Conservation (phyloP, 169 alveolate species). For the Miamiensis avidus region DNA sequence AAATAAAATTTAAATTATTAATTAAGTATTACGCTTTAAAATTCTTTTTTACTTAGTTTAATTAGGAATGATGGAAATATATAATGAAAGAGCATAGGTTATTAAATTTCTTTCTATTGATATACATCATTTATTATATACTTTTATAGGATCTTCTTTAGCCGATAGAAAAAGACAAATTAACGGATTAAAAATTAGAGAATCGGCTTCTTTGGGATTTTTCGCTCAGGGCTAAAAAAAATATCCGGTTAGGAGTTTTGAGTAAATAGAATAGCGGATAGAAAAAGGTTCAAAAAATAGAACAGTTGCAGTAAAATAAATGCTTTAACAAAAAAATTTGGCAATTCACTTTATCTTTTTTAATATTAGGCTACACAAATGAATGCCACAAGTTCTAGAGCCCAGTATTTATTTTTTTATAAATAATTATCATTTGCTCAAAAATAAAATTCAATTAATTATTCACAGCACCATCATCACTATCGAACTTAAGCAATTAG, state of each 20-base stretch:
- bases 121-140: no score
- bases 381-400: constrained; percentile 88
- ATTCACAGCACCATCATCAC: constrained; percentile 89
- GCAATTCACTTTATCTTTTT: no score
- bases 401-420: no score
- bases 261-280: constrained; percentile 78
- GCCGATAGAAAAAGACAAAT: constrained; percentile 78
- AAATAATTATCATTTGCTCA: no score
- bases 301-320: constrained; percentile 90
- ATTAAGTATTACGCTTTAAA: no score
- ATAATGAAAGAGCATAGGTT: constrained; percentile 88
- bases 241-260: constrained; percentile 81
- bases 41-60: background rate
- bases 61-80: constrained; percentile 90
- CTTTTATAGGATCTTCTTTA: background rate
- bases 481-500: constrained; percentile 83
- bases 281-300: constrained; percentile 89
- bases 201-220: constrained; percentile 81
- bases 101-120: no score
- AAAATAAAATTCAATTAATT: no score
- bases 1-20: no score
- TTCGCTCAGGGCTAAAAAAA: constrained; percentile 83
- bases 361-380: no score
- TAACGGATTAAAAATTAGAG: constrained; percentile 89
- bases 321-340: no score